Evolutionary conservation across 305 asterid genomes (phyloP), one percentile per base, ranked within the genome.

Genomic region (Fraxinus velutina): DNA sequence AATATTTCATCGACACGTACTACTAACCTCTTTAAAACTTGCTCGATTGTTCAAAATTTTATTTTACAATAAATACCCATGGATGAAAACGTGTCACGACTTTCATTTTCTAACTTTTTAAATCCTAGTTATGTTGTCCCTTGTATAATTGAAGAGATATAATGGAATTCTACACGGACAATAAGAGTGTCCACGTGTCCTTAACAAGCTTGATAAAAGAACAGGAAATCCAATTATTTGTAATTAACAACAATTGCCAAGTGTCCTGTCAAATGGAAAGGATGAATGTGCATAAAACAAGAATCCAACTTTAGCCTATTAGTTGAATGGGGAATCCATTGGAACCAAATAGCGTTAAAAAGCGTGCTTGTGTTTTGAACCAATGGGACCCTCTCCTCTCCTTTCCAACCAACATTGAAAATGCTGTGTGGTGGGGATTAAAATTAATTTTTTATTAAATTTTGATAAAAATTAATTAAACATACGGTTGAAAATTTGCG

Each of bases 141-240:
- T 55, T 17, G 30, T 27, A 27, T 27, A 27, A 27, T 27, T 27
- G 30, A 27, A 1, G 30, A 27, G 30, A 17, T 36, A 50, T 55
- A 55, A 5, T 55, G 30, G 12, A 21, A 19, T 62, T 62, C 71
- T 62, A 62, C 73, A 24, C 50, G 57, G 42, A 0, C 1, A 42
- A 68, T 70, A 19, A 36, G 24, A 36, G 79, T 33, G 29, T 74
- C 79, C 79, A 80, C 83, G 68, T 80, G 76, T 34, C 30, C 8
- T 9, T 42, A 6, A 19, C 10, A 36, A 33, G 75, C 74, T 73
- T 70, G 57, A 52, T 22, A 21, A 5, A 73, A 47, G 44, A 73
- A 76, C 12, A 44, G 42, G 44, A 15, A 76, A 50, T 2, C 36
- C 34, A 76, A 29, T 32, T 80, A 13, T 42, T 82, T 33, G 19